Evolutionary conservation across 228 moss, liverwort and hornwort genomes (phyloP).

Genomic region (Sphagnum magellanicum): DNA sequence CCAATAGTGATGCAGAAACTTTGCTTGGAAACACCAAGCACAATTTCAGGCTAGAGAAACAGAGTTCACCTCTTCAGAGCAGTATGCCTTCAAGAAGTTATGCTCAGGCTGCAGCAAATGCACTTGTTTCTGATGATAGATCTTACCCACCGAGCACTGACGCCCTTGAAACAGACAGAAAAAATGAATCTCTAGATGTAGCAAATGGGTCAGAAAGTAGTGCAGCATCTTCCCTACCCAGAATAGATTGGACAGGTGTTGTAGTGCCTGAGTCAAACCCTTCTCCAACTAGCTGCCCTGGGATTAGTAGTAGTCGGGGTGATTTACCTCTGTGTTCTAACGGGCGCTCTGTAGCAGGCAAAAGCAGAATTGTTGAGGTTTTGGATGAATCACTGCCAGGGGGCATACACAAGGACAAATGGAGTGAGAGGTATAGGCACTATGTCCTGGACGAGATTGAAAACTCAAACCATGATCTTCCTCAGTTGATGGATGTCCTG

Average conservation of each 20-base stretch:
- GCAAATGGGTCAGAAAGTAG: neutral
- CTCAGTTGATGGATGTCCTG: constrained; percentile 44
- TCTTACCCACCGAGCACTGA: neutral
- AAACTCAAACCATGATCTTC: constrained; percentile 14
- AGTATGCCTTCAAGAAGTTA: constrained; percentile 23
- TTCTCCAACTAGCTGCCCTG: constrained; percentile 1
- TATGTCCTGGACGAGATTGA: constrained; percentile 24
- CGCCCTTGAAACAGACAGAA: constrained; percentile 3
- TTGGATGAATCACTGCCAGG: constrained; percentile 12
- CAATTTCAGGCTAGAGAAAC: constrained; percentile 10
- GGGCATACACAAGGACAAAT: constrained; percentile 27
- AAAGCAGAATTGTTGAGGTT: constrained; percentile 15
- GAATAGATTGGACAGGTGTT: constrained; percentile 45
- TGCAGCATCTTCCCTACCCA: constrained; percentile 11
- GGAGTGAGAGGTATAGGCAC: constrained; percentile 30
- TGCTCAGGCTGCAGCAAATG: constrained; percentile 46
- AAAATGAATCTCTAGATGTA: neutral
- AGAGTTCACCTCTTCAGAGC: neutral
- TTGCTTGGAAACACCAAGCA: constrained; percentile 9
- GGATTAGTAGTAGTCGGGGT: constrained; percentile 9
- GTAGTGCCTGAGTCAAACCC: constrained; percentile 13
- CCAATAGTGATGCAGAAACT: constrained; percentile 10
- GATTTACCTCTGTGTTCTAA: constrained; percentile 6
- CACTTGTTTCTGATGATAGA: constrained; percentile 14
- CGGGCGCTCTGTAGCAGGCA: constrained; percentile 5